These are phyloP conservation scores for Akanthomyces lecanii DNA, from an alignment of 2,329 filamentous ascomycete genomes.

Conservation along the genomic window DNA sequence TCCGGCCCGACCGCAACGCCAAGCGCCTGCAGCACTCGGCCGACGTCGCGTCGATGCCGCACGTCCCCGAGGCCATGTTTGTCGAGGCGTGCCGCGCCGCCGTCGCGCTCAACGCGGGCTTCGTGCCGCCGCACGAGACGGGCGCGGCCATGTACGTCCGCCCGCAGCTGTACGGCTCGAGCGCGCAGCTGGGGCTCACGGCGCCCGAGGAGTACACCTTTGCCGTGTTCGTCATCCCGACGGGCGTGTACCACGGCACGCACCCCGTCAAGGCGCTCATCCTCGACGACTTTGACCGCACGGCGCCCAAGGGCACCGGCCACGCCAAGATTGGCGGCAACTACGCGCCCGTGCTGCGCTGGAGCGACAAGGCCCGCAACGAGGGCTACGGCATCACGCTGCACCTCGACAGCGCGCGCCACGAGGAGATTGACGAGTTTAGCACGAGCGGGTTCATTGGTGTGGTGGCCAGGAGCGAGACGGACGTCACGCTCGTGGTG, in stretches of 20 bases:
- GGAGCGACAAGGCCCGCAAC: constrained; percentile 74
- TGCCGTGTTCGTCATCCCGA: constrained; percentile 83
- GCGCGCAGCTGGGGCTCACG: constrained; percentile 78
- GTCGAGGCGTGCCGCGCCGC: constrained; percentile 71
- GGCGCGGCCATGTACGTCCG: constrained; percentile 91
- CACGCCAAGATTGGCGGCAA: constrained; percentile 94
- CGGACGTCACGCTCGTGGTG: constrained; percentile 69
- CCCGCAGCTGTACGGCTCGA: constrained; percentile 81
- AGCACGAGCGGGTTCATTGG: constrained; percentile 92
- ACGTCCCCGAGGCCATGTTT: constrained; percentile 73
- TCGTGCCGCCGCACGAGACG: constrained; percentile 82
- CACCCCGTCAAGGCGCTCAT: constrained; percentile 84
- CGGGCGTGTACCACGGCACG: constrained; percentile 88
- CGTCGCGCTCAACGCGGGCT: constrained; percentile 83
- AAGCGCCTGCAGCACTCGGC: constrained; percentile 79
- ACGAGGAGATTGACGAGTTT: constrained; percentile 91
- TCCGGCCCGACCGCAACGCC: constrained; percentile 84
- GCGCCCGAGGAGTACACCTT: constrained; percentile 93
- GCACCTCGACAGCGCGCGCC: constrained; percentile 80
- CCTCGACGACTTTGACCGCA: constrained; percentile 87
- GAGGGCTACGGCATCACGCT: constrained; percentile 91
- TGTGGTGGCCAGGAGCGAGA: constrained; percentile 51
- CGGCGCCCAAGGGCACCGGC: constrained; percentile 86
- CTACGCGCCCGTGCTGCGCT: constrained; percentile 86
- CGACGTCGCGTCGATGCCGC: constrained; percentile 76